Base-by-base conservation (phyloP, 805 yeast species). In the Jamesozyma rosinii region DNA sequence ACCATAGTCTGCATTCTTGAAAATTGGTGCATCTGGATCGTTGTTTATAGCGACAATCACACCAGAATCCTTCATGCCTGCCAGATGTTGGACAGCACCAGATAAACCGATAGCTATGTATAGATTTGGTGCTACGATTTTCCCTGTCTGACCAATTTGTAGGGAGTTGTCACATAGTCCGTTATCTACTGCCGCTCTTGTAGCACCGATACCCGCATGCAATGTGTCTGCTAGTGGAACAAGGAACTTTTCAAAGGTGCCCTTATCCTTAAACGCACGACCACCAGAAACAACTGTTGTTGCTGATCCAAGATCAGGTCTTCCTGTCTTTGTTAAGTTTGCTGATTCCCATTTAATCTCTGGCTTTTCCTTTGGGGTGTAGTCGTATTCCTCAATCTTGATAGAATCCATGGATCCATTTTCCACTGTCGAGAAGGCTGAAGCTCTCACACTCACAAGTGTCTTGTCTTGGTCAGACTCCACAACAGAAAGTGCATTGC, bases 61-160 rank as follows among this genome's bases (percentile, higher is more conserved):
- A 69, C 88, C 90, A 35, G 96, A 76, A 61, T 90, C 97, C 67
- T 89, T 90, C 97, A 90, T 90, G 51, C 98, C 98, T 1, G 98
- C 98, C 57, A 92, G 70, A 67, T 90, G 98, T 69, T 90, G 98
- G 58, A 90, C 90, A 27, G 98, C 98, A 49, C 98, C 98, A 18
- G 95, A 83, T 45, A 92, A 77, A 50, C 98, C 98, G 35, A 89
- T 79, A 2, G 97, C 97, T 37, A 92, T 66, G 63, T 92, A 92
- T 49, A 89, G 73, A 35, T 89, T 95, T 34, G 98, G 98, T 6
- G 97, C 97, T 29, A 92, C 94, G 43, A 89, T 89, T 65, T 92
- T 92, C 54, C 98, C 98, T 9, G 98, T 90, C 68, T 90, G 98
- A 43, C 98, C 98, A 48, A 90, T 89, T 67, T 90, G 98, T 55